phyloP scores from a whole-genome alignment of 257 asterid genomes.

The Solanum virginianum region DNA sequence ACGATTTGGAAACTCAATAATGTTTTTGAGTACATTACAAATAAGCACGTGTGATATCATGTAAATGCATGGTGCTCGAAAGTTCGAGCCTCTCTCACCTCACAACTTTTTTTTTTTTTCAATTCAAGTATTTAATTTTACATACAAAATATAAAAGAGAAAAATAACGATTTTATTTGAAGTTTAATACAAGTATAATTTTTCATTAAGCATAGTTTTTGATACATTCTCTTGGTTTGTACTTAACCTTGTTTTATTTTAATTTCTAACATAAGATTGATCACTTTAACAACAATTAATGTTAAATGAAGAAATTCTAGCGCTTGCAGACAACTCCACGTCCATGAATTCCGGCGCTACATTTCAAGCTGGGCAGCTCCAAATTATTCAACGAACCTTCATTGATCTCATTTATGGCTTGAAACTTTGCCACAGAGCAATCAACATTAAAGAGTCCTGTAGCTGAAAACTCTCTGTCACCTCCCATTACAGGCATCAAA shows the following conservation, averaged over 20 bases:
- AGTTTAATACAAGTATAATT: not conserved
- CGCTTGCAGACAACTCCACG: slow-evolving; percentile 37
- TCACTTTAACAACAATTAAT: not conserved
- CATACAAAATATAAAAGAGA: not conserved
- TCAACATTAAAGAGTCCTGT: slow-evolving; percentile 17
- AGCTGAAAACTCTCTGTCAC: slow-evolving; percentile 23
- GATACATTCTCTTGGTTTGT: not conserved
- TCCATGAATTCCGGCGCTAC: slow-evolving; percentile 27
- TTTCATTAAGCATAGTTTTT: not conserved
- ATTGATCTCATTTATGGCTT: not conserved
- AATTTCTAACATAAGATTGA: not conserved
- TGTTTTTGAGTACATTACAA: too few species aligned
- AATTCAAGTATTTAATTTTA: not conserved
- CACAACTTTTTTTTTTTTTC: not conserved
- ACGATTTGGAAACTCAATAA: too few species aligned
- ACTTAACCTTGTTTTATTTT: not conserved
- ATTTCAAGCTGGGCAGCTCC: slow-evolving; percentile 24
- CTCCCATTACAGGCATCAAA: slow-evolving; percentile 44
- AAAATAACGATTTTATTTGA: not conserved
- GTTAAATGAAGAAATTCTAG: not conserved
- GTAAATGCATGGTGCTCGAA: not conserved
- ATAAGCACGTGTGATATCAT: too few species aligned
- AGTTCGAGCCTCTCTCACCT: not conserved
- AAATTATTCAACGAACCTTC: not conserved
- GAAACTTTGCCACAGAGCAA: slow-evolving; percentile 9